Evolutionary conservation across 2,329 filamentous ascomycete species (phyloP).

Genomic region (Fusarium acutatum): DNA sequence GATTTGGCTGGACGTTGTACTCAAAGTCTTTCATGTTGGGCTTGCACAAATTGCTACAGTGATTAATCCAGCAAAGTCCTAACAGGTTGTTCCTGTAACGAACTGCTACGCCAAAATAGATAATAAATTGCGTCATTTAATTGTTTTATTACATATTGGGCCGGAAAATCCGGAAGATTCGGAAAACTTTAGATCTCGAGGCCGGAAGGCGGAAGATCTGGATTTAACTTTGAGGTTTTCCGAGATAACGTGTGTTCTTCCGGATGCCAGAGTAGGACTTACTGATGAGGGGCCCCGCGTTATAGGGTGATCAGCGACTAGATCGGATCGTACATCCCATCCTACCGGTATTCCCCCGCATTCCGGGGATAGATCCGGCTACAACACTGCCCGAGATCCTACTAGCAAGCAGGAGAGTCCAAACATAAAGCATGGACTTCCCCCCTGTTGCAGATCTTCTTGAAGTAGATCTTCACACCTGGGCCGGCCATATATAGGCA

Average conservation of each 20-base stretch:
- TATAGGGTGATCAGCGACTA: neutral
- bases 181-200: accelerated
- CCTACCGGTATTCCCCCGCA: neutral
- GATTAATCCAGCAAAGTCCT: accelerated
- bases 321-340: neutral
- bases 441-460: neutral
- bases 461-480: accelerated
- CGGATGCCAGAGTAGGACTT: neutral
- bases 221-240: neutral
- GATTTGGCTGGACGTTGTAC: accelerated
- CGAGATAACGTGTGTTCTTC: neutral
- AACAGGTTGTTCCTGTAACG: accelerated
- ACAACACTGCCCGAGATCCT: neutral
- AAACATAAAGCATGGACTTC: neutral
- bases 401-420: accelerated
- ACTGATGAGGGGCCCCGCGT: neutral
- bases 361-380: neutral
- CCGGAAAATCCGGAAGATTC: neutral
- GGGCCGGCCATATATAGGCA: accelerated
- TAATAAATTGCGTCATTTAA: accelerated
- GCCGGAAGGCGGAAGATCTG: neutral
- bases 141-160: accelerated
- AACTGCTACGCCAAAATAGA: neutral
- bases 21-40: neutral
- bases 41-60: accelerated